These are phyloP conservation scores for Gremmenia infestans DNA, from an alignment of 2,329 filamentous ascomycete genomes.

Conservation along the genomic window DNA sequence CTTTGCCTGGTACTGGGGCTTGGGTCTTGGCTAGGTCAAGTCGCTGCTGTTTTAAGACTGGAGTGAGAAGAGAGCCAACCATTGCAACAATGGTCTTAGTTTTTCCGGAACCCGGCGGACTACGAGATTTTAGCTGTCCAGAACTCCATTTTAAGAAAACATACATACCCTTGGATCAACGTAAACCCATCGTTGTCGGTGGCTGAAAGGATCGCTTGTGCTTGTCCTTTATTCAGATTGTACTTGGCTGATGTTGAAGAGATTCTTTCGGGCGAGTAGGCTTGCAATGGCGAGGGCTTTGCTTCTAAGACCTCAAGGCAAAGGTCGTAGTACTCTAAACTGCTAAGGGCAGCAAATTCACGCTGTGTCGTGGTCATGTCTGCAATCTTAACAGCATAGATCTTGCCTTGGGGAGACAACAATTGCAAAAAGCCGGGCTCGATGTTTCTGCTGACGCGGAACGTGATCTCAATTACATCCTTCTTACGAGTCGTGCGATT, in stretches of 20 bases:
- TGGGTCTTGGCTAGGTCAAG: conserved; percentile 21
- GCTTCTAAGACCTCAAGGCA: conserved; percentile 88
- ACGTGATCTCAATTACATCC: conserved; percentile 76
- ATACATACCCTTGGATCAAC: conserved; percentile 74
- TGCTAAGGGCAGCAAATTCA: conserved; percentile 88
- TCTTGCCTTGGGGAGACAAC: conserved; percentile 63
- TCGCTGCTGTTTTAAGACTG: conserved; percentile 35
- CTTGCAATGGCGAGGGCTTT: conserved; percentile 82
- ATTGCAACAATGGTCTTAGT: conserved; percentile 98
- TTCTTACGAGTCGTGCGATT: conserved; percentile 77
- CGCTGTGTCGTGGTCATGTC: conserved; percentile 93
- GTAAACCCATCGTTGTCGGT: conserved; percentile 97
- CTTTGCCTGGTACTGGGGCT: conserved; percentile 30
- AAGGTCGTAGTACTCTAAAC: conserved; percentile 90
- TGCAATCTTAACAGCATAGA: conserved; percentile 77
- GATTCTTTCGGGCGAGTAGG: conserved; percentile 71
- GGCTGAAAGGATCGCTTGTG: conserved; percentile 85
- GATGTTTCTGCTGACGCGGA: conserved; percentile 63
- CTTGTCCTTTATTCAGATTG: conserved; percentile 80
- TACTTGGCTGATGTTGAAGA: conserved; percentile 69
- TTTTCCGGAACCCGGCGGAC: conserved; percentile 93
- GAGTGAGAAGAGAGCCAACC: conserved; percentile 78
- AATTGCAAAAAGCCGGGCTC: conserved; percentile 49
- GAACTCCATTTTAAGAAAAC: background rate
- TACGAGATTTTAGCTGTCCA: conserved; percentile 33